Base-by-base conservation (phyloP, 2,329 filamentous ascomycete species). In the Colletotrichum tofieldiae region DNA sequence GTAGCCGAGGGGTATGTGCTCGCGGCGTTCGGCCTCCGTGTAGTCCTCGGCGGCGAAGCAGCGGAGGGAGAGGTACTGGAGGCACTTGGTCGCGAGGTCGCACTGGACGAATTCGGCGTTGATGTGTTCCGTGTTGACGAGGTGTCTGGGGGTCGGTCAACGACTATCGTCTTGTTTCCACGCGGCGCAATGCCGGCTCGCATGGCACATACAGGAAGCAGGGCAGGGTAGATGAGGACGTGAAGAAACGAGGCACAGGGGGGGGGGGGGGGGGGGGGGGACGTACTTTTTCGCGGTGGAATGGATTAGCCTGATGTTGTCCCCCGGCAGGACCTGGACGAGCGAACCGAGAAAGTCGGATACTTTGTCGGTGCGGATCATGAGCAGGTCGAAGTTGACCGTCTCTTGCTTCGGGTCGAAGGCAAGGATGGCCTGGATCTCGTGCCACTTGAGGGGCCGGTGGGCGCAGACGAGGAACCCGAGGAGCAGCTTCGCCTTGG, bases 401-500 rank as follows among this genome's bases (percentile, higher is more conserved):
- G 62, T 65, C 1, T 75, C 61, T 0, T 12, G 41, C 1, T 23
- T 55, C 1, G 56, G 67, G 26, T 71, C 20, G 41, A 83, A 77
- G 2, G 81, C 77, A 11, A 82, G 74, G 9, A 80, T 78, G 7
- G 80, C 80, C 55, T 84, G 79, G 8, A 86, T 79, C 67, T 86
- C 84, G 63, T 84, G 78, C 80, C 79, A 81, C 65, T 81, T 81
- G 0, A 86, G 75, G 0, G 83, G 78, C 0, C 84, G 78, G 58
- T 80, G 82, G 1, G 83, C 81, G 63, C 82, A 82, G 5, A 79
- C 79, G 16, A 86, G 76, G 82, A 82, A 85, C 2, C 80, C 78
- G 2, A 86, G 76, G 20, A 86, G 76, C 18, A 72, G 76, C 67
- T 77, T 77, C 0, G 79, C 77, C 49, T 75, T 65, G 0, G 68